Evolutionary conservation across 1,284 basidiomycete species (phyloP).

Genomic region (Phellopilus nigrolimitatus): DNA sequence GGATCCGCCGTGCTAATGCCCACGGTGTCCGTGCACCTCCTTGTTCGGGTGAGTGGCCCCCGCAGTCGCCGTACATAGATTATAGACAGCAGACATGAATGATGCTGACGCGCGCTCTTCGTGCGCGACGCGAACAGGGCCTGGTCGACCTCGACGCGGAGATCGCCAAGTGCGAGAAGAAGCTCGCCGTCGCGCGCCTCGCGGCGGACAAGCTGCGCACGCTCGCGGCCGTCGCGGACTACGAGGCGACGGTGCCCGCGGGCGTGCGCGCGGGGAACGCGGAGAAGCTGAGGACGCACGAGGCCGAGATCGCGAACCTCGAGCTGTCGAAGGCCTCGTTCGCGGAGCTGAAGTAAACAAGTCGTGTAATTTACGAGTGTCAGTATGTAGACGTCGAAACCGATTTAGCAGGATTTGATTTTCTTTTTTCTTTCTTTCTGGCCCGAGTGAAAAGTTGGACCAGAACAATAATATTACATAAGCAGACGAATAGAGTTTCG

Average conservation of each 20-base stretch:
- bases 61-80: too few species aligned
- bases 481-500: too few species aligned
- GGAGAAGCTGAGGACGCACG: conserved; percentile 67
- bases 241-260: conserved; percentile 73
- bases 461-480: too few species aligned
- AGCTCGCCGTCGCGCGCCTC: conserved; percentile 64
- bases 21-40: conserved; percentile 73
- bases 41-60: conserved; percentile 66
- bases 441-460: too few species aligned
- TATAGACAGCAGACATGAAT: too few species aligned
- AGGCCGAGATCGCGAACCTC: conserved; percentile 60
- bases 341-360: conserved; percentile 32
- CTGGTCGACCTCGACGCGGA: conserved; percentile 81
- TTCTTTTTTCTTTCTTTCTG: too few species aligned
- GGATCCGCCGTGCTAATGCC: conserved; percentile 79
- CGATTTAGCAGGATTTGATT: too few species aligned
- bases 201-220: conserved; percentile 76
- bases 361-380: not conserved
- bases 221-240: conserved; percentile 69
- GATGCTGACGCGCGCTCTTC: too few species aligned
- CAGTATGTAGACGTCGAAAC: not conserved
- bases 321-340: conserved; percentile 60
- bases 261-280: conserved; percentile 71
- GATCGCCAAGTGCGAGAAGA: conserved; percentile 85
- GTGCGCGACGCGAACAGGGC: conserved; percentile 45